Evolutionary conservation across 106 monocot species (phyloP).

Genomic region (Dendrobium officinale): DNA sequence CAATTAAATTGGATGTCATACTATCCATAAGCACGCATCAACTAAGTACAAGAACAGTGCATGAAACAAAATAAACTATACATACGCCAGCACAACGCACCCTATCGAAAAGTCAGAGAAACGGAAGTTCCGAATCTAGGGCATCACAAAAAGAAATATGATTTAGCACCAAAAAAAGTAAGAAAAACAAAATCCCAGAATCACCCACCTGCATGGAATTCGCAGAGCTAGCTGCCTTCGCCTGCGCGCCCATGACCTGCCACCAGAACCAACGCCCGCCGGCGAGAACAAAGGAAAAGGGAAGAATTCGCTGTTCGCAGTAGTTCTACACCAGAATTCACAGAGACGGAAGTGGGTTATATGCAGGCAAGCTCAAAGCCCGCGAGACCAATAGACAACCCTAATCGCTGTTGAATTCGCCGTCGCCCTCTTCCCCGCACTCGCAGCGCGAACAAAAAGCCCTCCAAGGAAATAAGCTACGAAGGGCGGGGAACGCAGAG

Average conservation of each 20-base stretch:
- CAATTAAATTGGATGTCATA: background rate
- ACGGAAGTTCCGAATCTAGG: constrained; percentile 11
- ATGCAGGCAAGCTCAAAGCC: background rate
- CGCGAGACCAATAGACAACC: constrained; percentile 4
- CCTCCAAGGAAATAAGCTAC: background rate
- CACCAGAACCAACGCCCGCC: background rate
- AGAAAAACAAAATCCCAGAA: background rate
- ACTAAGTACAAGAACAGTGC: background rate
- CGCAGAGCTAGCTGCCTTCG: constrained; percentile 13
- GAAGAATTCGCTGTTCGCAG: background rate
- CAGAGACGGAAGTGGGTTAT: background rate
- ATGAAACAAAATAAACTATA: background rate
- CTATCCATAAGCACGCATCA: background rate
- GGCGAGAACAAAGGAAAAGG: background rate
- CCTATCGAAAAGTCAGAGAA: background rate
- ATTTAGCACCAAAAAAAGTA: background rate
- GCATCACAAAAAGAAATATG: constrained; percentile 13
- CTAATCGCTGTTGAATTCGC: constrained; percentile 18
- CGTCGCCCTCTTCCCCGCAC: background rate
- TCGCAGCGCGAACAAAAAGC: background rate
- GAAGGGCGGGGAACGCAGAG: background rate
- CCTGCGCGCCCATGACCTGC: constrained; percentile 16
- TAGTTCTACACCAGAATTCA: background rate
- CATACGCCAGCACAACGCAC: background rate
- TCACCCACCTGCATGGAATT: constrained; percentile 24